Conservation (phyloP, 1,139 yeast species). For the Debaryomyces psychrophilus region DNA sequence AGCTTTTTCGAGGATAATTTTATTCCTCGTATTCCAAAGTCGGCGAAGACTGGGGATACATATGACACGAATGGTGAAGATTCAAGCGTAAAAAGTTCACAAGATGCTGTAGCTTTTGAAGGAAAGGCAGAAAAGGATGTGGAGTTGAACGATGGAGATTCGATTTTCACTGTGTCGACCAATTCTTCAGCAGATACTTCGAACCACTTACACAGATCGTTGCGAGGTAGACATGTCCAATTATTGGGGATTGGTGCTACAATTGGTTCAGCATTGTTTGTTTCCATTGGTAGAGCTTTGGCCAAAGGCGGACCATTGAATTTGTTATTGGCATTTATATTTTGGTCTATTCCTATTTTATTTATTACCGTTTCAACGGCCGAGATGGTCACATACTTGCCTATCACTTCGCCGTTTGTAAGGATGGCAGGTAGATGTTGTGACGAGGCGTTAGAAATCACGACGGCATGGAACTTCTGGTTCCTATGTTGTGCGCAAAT, state of each 20-base stretch:
- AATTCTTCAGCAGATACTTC: constrained; percentile 18
- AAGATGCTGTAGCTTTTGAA: background rate
- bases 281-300: constrained; percentile 44
- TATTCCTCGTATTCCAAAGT: constrained; percentile 22
- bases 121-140: background rate
- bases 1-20: constrained; percentile 23
- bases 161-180: constrained; percentile 20
- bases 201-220: constrained; percentile 23
- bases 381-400: constrained; percentile 79
- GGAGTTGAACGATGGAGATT: constrained; percentile 8
- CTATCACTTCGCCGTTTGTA: constrained; percentile 62
- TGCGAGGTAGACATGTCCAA: constrained; percentile 46
- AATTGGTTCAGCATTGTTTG: constrained; percentile 51
- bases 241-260: constrained; percentile 55
- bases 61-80: background rate
- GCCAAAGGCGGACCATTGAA: constrained; percentile 46
- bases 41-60: constrained; percentile 6
- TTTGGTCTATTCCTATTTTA: constrained; percentile 55
- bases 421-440: constrained; percentile 54
- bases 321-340: constrained; percentile 40
- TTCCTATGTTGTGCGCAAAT: constrained; percentile 70
- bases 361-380: constrained; percentile 69
- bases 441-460: constrained; percentile 70
- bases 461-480: constrained; percentile 83
- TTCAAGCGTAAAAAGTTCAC: background rate